These are phyloP conservation scores for Pelargonium cotyledonis DNA, from an alignment of 441 rosid species.

Conservation along the genomic window DNA sequence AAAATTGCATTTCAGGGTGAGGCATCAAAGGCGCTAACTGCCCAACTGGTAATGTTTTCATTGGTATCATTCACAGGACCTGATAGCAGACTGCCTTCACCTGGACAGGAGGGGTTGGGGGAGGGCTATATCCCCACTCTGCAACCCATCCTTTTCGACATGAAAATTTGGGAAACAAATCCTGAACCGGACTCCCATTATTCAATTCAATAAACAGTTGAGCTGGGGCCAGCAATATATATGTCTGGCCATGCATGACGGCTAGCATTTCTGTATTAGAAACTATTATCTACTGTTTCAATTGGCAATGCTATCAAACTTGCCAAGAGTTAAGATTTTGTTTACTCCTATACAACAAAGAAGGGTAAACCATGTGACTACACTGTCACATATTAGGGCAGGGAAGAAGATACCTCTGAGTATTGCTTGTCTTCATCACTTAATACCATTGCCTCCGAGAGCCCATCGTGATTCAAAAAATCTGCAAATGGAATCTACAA, in stretches of 20 bases:
- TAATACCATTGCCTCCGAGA: conserved; percentile 55
- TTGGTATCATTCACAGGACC: background rate
- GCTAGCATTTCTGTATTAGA: background rate
- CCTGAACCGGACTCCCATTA: no score
- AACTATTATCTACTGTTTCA: background rate
- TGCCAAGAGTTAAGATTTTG: no score
- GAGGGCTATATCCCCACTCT: background rate
- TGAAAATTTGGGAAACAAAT: background rate
- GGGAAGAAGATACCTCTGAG: conserved; percentile 53
- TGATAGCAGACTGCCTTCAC: background rate
- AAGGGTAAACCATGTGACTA: conserved; percentile 12
- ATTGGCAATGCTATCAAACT: background rate
- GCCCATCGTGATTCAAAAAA: conserved; percentile 73
- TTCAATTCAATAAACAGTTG: background rate
- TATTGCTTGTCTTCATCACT: conserved; percentile 54
- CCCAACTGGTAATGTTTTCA: background rate
- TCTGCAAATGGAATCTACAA: conserved; percentile 88
- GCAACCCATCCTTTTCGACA: background rate
- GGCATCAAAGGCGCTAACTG: background rate
- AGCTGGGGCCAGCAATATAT: background rate
- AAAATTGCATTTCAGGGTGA: background rate
- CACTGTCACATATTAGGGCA: background rate
- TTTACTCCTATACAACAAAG: conserved; percentile 2
- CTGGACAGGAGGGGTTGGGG: background rate
- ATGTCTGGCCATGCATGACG: background rate